Percentiles rank a stretch among this genome's conserved stretches.
Evolutionary conservation across 768 basidiomycete genomes (phyloP).

Genomic region (Rhizopogon sp.): DNA sequence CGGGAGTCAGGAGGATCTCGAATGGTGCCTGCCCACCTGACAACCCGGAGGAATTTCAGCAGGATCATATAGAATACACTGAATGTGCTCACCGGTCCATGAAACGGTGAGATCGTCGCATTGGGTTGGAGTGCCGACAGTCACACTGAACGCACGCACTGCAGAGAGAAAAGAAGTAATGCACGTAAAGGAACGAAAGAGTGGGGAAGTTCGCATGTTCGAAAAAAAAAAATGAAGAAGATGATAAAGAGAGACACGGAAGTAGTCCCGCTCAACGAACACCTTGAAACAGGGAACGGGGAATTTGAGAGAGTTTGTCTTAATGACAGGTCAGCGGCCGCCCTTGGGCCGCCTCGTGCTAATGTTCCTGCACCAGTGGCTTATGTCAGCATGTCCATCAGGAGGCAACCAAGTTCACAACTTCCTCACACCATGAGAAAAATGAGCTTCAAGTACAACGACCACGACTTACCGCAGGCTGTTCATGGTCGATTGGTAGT

Average conservation of each 20-base stretch:
- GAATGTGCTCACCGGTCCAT: slow-evolving; percentile 52
- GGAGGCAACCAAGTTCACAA: background rate
- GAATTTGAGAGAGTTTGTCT: background rate
- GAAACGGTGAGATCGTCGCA: slow-evolving; percentile 59
- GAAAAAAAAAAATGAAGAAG: slow-evolving; percentile 14
- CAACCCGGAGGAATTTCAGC: background rate
- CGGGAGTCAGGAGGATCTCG: slow-evolving; percentile 44
- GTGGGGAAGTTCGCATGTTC: slow-evolving; percentile 23
- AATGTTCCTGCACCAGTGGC: background rate
- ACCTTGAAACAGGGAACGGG: slow-evolving; percentile 2
- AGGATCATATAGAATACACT: slow-evolving; percentile 1
- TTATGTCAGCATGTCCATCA: slow-evolving; percentile 5
- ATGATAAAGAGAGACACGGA: slow-evolving; percentile 6
- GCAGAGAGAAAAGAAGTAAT: slow-evolving; percentile 15
- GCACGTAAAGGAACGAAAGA: slow-evolving; percentile 16
- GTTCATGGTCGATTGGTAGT: background rate
- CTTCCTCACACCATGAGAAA: background rate
- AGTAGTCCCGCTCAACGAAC: slow-evolving; percentile 5
- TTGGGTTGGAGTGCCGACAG: slow-evolving; percentile 46
- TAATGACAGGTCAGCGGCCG: background rate
- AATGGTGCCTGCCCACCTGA: slow-evolving; percentile 58
- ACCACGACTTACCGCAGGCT: too few species aligned
- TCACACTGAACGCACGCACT: slow-evolving; percentile 39
- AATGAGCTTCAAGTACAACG: background rate
- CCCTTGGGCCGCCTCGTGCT: background rate